Conservation (phyloP, 176 grass and related monocot species). For the Saccharum officinarum region DNA sequence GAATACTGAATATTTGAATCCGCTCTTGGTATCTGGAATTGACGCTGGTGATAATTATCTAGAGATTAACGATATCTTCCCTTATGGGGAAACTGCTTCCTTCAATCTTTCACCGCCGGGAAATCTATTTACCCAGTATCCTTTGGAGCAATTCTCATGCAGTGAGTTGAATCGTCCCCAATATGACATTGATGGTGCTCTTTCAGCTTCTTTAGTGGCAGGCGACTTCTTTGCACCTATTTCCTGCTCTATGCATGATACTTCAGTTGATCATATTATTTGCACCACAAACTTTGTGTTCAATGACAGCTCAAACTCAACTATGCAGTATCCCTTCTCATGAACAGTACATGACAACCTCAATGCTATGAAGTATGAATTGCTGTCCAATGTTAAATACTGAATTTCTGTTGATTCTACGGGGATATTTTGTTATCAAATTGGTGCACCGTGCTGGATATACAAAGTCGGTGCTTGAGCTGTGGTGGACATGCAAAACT, state of each 20-base stretch:
- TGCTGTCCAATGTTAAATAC: background rate
- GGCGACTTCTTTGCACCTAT: background rate
- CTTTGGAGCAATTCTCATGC: background rate
- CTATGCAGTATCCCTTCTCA: constrained; percentile 21
- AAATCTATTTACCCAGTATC: constrained; percentile 17
- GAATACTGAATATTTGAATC: background rate
- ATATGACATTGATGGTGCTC: background rate
- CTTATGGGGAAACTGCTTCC: background rate
- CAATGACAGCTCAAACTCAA: constrained; percentile 5
- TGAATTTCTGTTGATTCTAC: background rate
- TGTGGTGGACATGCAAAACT: background rate
- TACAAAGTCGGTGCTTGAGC: background rate
- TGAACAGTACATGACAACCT: background rate
- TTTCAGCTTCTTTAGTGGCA: background rate
- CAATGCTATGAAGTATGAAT: background rate
- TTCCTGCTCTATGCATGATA: constrained; percentile 3
- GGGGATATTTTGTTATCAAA: no score
- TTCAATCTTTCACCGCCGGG: background rate
- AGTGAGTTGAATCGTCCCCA: background rate
- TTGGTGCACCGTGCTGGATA: background rate
- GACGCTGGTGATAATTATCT: constrained; percentile 40
- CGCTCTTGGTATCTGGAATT: background rate
- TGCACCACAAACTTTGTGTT: background rate
- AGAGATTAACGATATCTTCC: constrained; percentile 55
- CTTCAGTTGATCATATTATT: background rate